Percentiles rank a stretch among this genome's conserved stretches.
These are phyloP conservation scores for Orbilia javanica DNA, from an alignment of 2,329 filamentous ascomycete species.

Conservation along the genomic window DNA sequence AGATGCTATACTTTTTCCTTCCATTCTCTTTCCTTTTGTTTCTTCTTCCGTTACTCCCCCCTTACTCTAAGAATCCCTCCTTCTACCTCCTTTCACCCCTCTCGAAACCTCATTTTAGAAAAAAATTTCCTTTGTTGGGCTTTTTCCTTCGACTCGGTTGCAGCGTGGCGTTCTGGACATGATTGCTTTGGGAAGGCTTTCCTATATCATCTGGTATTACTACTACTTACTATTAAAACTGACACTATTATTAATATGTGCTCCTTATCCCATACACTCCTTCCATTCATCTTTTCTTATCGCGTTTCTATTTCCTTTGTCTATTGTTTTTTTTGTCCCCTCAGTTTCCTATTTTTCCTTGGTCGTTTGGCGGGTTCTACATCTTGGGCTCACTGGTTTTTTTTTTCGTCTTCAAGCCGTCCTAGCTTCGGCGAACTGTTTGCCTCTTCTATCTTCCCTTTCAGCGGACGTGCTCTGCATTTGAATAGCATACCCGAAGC, in stretches of 20 bases:
- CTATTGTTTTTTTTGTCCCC: not conserved
- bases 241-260: slow-evolving; percentile 4
- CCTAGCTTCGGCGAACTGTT: not conserved
- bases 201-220: slow-evolving; percentile 9
- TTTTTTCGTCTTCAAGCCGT: not conserved
- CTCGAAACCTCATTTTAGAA: not conserved
- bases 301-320: slow-evolving; percentile 7
- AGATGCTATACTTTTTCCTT: not conserved
- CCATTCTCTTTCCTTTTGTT: not conserved
- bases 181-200: slow-evolving; percentile 18
- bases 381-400: not conserved
- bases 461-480: not conserved
- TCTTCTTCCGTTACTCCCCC: not conserved
- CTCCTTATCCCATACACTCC: not conserved
- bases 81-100: not conserved
- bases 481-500: not conserved
- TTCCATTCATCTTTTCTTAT: not conserved
- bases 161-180: slow-evolving; percentile 11
- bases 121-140: slow-evolving; percentile 2
- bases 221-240: slow-evolving; percentile 3
- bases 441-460: not conserved
- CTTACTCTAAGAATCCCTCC: not conserved
- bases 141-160: slow-evolving; percentile 18
- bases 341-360: not conserved
- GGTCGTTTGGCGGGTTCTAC: slow-evolving; percentile 4